phyloP scores from a whole-genome alignment of 805 yeast species.

The Pichia scutulata region DNA sequence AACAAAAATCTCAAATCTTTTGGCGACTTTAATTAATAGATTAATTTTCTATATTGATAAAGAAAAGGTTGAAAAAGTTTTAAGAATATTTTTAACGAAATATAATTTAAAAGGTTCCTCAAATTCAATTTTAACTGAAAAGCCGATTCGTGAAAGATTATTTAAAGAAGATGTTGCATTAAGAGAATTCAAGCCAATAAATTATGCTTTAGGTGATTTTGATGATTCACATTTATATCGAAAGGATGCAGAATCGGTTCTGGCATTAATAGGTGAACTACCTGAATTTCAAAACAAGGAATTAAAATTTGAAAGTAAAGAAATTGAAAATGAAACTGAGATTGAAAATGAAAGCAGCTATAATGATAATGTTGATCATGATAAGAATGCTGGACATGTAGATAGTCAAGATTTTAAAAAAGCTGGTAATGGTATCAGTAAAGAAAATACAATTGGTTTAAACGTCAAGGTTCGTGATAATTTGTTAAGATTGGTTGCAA shows the following conservation, averaged over 20 bases:
- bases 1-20: not conserved
- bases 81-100: not conserved
- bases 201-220: conserved; percentile 50
- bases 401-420: not conserved
- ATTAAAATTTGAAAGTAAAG: not conserved
- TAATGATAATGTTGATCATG: too few species aligned
- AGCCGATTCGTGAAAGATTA: conserved; percentile 44
- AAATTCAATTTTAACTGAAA: conserved; percentile 7
- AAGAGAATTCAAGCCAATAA: conserved; percentile 52
- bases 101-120: conserved; percentile 4
- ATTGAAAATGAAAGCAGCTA: not conserved
- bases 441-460: conserved; percentile 13
- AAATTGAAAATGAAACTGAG: not conserved
- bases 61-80: not conserved
- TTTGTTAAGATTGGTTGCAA: conserved; percentile 27
- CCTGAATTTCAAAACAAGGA: conserved; percentile 3
- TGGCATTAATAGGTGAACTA: conserved; percentile 29
- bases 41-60: conserved; percentile 4
- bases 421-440: not conserved
- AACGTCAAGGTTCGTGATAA: conserved; percentile 28
- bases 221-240: conserved; percentile 44
- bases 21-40: conserved; percentile 2
- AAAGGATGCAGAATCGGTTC: conserved; percentile 21
- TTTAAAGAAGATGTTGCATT: conserved; percentile 59
- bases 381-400: not conserved